Conservation (phyloP, 2,329 filamentous ascomycete genomes). For the Ophioceras dolichostomum region DNA sequence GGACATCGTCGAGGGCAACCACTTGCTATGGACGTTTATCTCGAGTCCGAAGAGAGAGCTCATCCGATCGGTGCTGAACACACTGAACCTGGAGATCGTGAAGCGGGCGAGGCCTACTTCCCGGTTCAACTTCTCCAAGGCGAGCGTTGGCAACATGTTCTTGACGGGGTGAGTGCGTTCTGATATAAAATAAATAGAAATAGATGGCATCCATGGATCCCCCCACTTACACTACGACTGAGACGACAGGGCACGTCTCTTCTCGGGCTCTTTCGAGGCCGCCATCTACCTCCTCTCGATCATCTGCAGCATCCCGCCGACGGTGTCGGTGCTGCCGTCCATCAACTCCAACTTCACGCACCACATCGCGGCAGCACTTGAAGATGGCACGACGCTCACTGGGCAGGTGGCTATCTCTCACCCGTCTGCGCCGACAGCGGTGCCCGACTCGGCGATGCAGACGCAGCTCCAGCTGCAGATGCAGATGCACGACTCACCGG, state of each 20-base stretch:
- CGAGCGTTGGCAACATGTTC: constrained; percentile 70
- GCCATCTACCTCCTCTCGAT: constrained; percentile 82
- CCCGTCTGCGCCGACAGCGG: constrained; percentile 53
- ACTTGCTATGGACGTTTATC: constrained; percentile 61
- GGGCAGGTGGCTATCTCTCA: constrained; percentile 92
- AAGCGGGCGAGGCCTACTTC: constrained; percentile 62
- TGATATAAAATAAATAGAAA: too few species aligned
- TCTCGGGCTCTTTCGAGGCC: constrained; percentile 85
- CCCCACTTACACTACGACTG: background rate
- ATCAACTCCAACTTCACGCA: constrained; percentile 94
- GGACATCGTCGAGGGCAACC: constrained; percentile 74
- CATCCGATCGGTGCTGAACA: constrained; percentile 65
- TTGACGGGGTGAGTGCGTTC: constrained; percentile 45
- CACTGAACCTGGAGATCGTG: constrained; percentile 65
- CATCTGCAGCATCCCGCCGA: constrained; percentile 71
- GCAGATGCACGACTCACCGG: constrained; percentile 12
- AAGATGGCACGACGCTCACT: constrained; percentile 65
- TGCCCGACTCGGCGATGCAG: constrained; percentile 20
- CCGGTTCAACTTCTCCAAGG: constrained; percentile 65
- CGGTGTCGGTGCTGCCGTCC: constrained; percentile 71
- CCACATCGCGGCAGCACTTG: constrained; percentile 77
- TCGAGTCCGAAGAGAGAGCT: constrained; percentile 63
- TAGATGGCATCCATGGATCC: too few species aligned
- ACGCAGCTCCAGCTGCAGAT: background rate
- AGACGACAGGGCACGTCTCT: constrained; percentile 52